Evolutionary conservation across 768 basidiomycete genomes (phyloP).

Genomic region (Botryobasidium botryosum): DNA sequence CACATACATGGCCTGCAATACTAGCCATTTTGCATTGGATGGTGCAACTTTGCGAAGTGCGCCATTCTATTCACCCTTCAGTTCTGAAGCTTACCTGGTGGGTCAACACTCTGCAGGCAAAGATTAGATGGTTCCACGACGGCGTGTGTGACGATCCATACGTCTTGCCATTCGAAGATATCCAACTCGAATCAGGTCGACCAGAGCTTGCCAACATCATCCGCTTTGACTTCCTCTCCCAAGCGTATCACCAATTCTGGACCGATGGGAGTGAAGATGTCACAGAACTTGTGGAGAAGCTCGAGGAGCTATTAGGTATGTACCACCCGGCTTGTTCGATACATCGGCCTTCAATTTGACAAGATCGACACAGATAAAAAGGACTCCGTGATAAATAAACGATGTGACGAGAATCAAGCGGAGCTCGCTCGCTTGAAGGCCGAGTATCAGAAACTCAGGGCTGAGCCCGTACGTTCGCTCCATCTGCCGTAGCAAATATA

Average conservation of each 20-base stretch:
- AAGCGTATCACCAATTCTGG: constrained; percentile 55
- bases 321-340: background rate
- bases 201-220: constrained; percentile 52
- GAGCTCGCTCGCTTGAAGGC: constrained; percentile 20
- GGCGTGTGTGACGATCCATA: constrained; percentile 19
- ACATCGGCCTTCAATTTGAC: background rate
- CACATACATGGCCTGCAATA: constrained; percentile 83
- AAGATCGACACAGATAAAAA: background rate
- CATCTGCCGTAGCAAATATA: background rate
- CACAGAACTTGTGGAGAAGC: constrained; percentile 44
- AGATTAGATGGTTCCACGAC: constrained; percentile 18
- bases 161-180: constrained; percentile 12
- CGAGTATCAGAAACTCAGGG: constrained; percentile 29
- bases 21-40: constrained; percentile 89
- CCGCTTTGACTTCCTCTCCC: constrained; percentile 55
- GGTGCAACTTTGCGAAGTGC: constrained; percentile 66
- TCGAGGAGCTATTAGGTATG: constrained; percentile 30
- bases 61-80: background rate
- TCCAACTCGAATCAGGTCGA: constrained; percentile 36
- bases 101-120: constrained; percentile 26
- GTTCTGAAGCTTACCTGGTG: constrained; percentile 15
- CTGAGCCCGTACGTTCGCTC: constrained; percentile 9
- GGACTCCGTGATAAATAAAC: constrained; percentile 2
- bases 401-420: constrained; percentile 7
- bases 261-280: constrained; percentile 43